Evolutionary conservation across 495 filamentous ascomycete species (phyloP).

Genomic region (Tuber umbilicatum): DNA sequence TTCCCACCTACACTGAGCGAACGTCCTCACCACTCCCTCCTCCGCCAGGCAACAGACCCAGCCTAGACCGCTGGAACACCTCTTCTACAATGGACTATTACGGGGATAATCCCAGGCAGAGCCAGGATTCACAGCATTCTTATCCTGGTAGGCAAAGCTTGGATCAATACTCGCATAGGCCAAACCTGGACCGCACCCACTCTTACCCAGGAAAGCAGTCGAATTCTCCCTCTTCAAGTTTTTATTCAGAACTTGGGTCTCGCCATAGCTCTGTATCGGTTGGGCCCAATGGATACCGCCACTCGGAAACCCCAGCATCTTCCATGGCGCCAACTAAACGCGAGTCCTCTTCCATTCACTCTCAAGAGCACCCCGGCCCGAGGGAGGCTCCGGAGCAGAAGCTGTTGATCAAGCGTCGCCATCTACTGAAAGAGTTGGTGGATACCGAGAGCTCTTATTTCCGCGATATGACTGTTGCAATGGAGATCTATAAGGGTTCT

Average conservation of each 20-base stretch:
- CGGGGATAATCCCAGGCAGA: constrained; percentile 25
- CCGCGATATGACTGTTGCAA: constrained; percentile 88
- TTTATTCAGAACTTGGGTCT: constrained; percentile 38
- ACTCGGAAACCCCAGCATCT: constrained; percentile 35
- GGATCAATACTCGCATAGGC: constrained; percentile 37
- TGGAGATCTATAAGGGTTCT: constrained; percentile 96
- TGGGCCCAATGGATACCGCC: constrained; percentile 31
- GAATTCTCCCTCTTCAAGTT: constrained; percentile 36
- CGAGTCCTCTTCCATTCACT: constrained; percentile 37
- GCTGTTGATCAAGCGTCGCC: constrained; percentile 52
- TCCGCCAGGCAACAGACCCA: constrained; percentile 17
- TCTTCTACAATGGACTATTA: constrained; percentile 29
- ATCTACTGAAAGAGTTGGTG: constrained; percentile 81
- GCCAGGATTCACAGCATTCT: constrained; percentile 26
- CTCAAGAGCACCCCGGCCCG: constrained; percentile 30
- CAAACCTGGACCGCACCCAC: constrained; percentile 29
- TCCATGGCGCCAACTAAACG: constrained; percentile 33
- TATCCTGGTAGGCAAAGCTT: constrained; percentile 34
- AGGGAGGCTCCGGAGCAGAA: constrained; percentile 38
- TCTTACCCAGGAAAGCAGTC: constrained; percentile 28
- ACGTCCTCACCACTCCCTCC: constrained; percentile 19
- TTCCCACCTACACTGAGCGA: constrained; percentile 25
- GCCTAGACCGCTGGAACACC: constrained; percentile 33
- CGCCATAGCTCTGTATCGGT: constrained; percentile 33
- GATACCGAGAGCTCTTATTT: constrained; percentile 84